phyloP scores from a whole-genome alignment of 495 filamentous ascomycete species.

The Aeminium ludgeri region DNA sequence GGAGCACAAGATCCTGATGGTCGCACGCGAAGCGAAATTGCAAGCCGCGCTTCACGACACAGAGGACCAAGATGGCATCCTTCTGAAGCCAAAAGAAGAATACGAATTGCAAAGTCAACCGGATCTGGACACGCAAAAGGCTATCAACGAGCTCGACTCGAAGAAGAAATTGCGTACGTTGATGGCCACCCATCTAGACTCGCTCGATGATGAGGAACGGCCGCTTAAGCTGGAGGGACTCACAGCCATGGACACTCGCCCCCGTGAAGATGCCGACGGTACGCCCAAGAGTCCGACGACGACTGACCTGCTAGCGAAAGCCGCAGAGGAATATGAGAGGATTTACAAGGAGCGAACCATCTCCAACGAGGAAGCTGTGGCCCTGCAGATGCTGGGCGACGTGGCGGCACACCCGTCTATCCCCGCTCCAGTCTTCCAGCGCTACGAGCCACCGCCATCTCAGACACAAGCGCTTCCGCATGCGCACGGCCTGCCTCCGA shows the following conservation, averaged over 20 bases:
- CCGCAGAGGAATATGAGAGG: constrained; percentile 6
- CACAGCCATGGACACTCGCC: constrained; percentile 8
- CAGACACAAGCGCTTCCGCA: neutral
- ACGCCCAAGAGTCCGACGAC: neutral
- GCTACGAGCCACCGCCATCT: too few species aligned
- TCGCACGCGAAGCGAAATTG: constrained; percentile 6
- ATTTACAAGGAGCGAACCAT: constrained; percentile 1
- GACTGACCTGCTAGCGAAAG: constrained; percentile 4
- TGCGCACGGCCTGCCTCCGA: neutral
- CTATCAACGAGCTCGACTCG: constrained; percentile 2
- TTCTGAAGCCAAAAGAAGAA: constrained; percentile 7
- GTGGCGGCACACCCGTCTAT: constrained; percentile 12
- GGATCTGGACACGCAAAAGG: constrained; percentile 5
- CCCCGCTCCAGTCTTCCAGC: neutral
- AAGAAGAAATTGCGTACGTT: constrained; percentile 6
- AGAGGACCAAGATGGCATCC: constrained; percentile 11
- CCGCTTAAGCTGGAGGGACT: neutral
- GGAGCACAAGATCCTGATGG: constrained; percentile 6
- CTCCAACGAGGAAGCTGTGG: constrained; percentile 10
- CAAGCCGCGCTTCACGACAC: constrained; percentile 1
- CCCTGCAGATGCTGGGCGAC: constrained; percentile 11
- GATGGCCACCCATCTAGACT: neutral
- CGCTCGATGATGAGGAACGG: constrained; percentile 1
- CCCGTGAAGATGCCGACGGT: constrained; percentile 1
- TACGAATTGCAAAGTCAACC: constrained; percentile 9